These are phyloP conservation scores for Phytophthora citricola DNA, from an alignment of 352 stramenopile species.

Conservation along the genomic window DNA sequence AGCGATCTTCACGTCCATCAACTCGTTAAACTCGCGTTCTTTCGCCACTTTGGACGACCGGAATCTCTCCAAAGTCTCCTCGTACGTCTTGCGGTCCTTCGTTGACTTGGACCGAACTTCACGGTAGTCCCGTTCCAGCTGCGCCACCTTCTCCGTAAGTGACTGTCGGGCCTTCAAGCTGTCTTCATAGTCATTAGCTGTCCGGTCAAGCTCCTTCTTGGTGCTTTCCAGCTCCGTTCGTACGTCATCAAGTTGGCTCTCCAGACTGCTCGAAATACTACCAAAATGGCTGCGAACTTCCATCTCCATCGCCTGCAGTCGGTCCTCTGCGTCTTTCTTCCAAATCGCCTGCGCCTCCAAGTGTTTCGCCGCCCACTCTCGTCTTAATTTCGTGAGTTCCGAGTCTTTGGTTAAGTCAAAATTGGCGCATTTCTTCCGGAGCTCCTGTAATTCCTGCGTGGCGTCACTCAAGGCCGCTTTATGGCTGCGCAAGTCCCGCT, in stretches of 20 bases:
- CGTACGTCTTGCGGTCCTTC: conserved; percentile 79
- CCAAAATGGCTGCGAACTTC: conserved; percentile 82
- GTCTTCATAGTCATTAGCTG: conserved; percentile 83
- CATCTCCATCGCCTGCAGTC: conserved; percentile 69
- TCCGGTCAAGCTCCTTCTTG: conserved; percentile 80
- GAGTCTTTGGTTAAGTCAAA: conserved; percentile 75
- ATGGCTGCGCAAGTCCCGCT: conserved; percentile 68
- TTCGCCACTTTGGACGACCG: conserved; percentile 75
- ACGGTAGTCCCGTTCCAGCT: conserved; percentile 80
- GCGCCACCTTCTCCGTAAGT: conserved; percentile 83
- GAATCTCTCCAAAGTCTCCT: conserved; percentile 72
- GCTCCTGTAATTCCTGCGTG: conserved; percentile 70
- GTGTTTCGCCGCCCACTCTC: conserved; percentile 83
- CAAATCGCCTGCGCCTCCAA: conserved; percentile 73
- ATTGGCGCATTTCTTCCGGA: conserved; percentile 76
- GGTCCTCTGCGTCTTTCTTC: conserved; percentile 84
- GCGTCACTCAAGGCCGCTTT: conserved; percentile 57
- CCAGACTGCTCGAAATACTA: conserved; percentile 53
- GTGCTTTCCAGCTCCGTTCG: conserved; percentile 66
- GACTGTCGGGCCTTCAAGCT: conserved; percentile 74
- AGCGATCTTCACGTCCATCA: conserved; percentile 90
- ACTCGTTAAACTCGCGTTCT: conserved; percentile 85
- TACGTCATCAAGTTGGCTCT: conserved; percentile 73
- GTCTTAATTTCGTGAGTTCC: conserved; percentile 74
- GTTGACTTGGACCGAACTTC: conserved; percentile 79